phyloP scores from a whole-genome alignment of 2,329 filamentous ascomycete species.

The Penicillium aurantiogriseum region DNA sequence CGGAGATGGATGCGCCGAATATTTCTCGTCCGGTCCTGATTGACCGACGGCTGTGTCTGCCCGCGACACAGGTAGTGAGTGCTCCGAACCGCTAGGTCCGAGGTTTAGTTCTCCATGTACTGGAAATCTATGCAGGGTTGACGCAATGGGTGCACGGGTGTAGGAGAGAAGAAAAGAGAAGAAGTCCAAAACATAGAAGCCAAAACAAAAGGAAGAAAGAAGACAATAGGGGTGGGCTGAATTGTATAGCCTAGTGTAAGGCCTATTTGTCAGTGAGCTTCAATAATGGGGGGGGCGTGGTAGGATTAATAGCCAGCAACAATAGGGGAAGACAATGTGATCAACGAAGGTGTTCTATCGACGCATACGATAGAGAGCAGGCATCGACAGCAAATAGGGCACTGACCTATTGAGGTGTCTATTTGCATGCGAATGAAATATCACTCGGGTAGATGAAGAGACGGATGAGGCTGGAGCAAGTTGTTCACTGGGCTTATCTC shows the following conservation, averaged over 20 bases:
- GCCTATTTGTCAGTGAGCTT: constrained; percentile 12
- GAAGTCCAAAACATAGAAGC: constrained; percentile 15
- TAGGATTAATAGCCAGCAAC: constrained; percentile 7
- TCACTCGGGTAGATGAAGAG: constrained; percentile 16
- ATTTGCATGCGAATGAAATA: constrained; percentile 9
- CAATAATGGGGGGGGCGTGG: constrained; percentile 1
- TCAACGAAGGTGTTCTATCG: not conserved
- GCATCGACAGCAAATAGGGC: not conserved
- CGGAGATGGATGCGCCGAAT: constrained; percentile 8
- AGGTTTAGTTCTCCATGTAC: constrained; percentile 27
- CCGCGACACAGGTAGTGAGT: constrained; percentile 25
- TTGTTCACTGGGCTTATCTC: constrained; percentile 26
- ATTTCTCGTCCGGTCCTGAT: constrained; percentile 12
- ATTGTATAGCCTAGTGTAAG: constrained; percentile 3
- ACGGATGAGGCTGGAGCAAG: constrained; percentile 25
- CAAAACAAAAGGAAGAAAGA: not conserved
- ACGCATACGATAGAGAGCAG: not conserved
- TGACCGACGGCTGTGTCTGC: constrained; percentile 23
- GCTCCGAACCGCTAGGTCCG: constrained; percentile 20
- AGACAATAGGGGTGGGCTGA: not conserved
- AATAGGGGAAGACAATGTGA: constrained; percentile 11
- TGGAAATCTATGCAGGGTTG: constrained; percentile 24
- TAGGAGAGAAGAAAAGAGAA: constrained; percentile 13
- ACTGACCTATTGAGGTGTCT: constrained; percentile 19
- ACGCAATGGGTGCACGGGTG: constrained; percentile 14